Conservation (phyloP, 805 yeast genomes). For the Candida silvatica region DNA sequence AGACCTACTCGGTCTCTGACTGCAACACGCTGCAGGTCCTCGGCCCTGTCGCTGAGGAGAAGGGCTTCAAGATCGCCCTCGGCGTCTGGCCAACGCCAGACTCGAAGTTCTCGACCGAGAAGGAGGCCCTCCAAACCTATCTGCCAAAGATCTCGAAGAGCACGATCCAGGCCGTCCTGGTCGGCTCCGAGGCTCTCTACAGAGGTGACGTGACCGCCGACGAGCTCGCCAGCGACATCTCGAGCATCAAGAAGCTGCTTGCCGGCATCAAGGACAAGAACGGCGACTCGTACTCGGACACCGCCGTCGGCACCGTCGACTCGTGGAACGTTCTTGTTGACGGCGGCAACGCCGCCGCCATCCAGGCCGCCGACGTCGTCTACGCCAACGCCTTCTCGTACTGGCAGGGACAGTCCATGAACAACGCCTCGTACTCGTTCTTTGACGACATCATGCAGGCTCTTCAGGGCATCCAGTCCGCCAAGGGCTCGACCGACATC, state of each 20-base stretch:
- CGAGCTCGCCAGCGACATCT: constrained; percentile 61
- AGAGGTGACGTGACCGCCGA: constrained; percentile 77
- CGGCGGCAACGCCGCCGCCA: constrained; percentile 60
- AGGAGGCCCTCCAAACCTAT: constrained; percentile 57
- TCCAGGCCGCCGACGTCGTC: constrained; percentile 74
- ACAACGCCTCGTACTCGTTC: constrained; percentile 83
- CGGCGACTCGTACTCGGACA: constrained; percentile 65
- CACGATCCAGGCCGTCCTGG: constrained; percentile 70
- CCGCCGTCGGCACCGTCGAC: constrained; percentile 88
- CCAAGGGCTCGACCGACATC: constrained; percentile 81
- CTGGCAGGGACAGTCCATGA: constrained; percentile 94
- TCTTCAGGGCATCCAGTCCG: constrained; percentile 74
- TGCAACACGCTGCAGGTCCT: constrained; percentile 81
- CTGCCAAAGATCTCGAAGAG: constrained; percentile 65
- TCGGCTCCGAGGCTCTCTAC: constrained; percentile 94
- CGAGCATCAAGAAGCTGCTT: constrained; percentile 51
- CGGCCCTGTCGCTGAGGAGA: constrained; percentile 79
- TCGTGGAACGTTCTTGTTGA: constrained; percentile 92
- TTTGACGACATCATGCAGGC: constrained; percentile 98
- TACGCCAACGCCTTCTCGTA: constrained; percentile 95
- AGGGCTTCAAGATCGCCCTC: constrained; percentile 66
- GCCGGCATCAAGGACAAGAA: constrained; percentile 62
- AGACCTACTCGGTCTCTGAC: constrained; percentile 89
- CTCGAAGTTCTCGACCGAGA: constrained; percentile 66
- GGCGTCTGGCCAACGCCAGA: constrained; percentile 96